These are phyloP conservation scores for Extremus antarcticus DNA, from an alignment of 495 filamentous ascomycete genomes.

Conservation along the genomic window DNA sequence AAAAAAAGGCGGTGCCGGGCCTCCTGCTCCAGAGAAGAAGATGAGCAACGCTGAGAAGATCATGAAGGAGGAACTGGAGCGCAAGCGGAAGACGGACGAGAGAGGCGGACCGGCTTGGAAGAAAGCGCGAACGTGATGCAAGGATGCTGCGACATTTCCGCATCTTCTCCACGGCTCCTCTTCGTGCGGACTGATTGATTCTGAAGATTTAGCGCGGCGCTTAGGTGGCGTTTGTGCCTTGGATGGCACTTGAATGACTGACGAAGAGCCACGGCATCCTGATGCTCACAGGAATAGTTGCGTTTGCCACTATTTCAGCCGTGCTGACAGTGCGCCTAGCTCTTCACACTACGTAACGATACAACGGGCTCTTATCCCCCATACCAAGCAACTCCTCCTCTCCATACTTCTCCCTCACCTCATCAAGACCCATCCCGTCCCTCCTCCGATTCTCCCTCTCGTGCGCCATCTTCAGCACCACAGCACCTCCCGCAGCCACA, in stretches of 20 bases:
- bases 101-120: conserved; percentile 8
- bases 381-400: background rate
- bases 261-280: no score
- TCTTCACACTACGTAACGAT: background rate
- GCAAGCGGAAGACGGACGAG: conserved; percentile 17
- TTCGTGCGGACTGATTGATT: no score
- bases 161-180: no score
- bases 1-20: conserved; percentile 12
- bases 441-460: conserved; percentile 41
- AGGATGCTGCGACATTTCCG: no score
- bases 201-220: background rate
- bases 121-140: conserved; percentile 12
- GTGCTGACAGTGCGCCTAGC: no score
- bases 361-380: conserved; percentile 2
- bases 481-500: no score
- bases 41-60: conserved; percentile 29
- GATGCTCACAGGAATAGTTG: no score
- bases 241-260: no score
- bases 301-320: no score
- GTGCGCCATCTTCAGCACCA: conserved; percentile 46
- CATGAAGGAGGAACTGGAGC: conserved; percentile 28
- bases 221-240: no score
- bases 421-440: background rate
- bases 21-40: conserved; percentile 21
- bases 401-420: background rate